A percentile compares a stretch with the other conserved stretches of the same genome.
Evolutionary conservation across 805 yeast genomes (phyloP).

Genomic region (Debaryomyces hansenii): DNA sequence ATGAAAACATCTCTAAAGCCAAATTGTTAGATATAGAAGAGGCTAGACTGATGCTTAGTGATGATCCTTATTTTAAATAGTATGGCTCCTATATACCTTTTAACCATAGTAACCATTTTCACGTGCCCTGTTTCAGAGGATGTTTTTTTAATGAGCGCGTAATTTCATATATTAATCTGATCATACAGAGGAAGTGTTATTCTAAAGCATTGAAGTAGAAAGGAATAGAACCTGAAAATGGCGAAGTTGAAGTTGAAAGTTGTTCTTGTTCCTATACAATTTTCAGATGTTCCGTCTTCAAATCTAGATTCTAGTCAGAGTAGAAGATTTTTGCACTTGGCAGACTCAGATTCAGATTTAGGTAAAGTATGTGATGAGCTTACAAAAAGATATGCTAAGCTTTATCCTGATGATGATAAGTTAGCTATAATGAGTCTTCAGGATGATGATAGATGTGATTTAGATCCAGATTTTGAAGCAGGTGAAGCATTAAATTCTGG

Average conservation of each 20-base stretch:
- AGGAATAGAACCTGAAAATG: conserved; percentile 5
- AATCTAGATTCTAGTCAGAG: conserved; percentile 22
- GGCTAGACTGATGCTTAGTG: conserved; percentile 1
- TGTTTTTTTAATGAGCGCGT: too few species aligned
- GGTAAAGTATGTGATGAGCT: conserved; percentile 54
- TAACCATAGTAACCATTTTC: not conserved
- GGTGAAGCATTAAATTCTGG: conserved; percentile 59
- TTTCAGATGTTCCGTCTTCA: conserved; percentile 17
- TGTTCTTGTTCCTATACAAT: conserved; percentile 30
- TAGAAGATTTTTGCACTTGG: conserved; percentile 64
- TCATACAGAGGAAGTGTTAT: too few species aligned
- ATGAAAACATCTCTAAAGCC: not conserved
- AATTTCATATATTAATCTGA: too few species aligned
- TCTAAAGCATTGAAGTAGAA: too few species aligned
- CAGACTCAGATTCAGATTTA: conserved; percentile 48
- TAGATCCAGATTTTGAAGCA: conserved; percentile 74
- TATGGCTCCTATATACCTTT: not conserved
- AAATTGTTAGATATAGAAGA: not conserved
- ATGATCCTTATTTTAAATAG: conserved; percentile 2
- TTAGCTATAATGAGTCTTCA: conserved; percentile 62
- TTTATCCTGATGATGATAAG: conserved; percentile 64
- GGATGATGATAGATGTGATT: conserved; percentile 66
- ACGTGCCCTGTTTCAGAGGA: not conserved
- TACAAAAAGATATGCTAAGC: conserved; percentile 51
- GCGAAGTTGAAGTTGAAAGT: conserved; percentile 35